Evolutionary conservation across 1,139 yeast species (phyloP).

Genomic region (Meyerozyma carpophila): DNA sequence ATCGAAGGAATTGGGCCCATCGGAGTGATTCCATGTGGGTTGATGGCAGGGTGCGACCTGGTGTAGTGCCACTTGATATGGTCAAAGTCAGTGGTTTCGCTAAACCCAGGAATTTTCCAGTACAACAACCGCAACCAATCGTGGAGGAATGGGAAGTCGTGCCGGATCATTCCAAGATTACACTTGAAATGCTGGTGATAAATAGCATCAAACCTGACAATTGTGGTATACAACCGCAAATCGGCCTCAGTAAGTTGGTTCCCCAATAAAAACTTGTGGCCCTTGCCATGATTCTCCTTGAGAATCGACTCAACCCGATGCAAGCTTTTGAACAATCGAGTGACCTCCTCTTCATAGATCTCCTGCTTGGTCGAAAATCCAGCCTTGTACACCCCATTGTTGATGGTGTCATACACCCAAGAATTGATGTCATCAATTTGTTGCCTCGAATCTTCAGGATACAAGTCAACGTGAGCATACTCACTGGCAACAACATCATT

Average conservation of each 20-base stretch:
- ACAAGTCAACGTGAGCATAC: constrained; percentile 50
- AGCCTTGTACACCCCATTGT: constrained; percentile 91
- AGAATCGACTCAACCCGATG: constrained; percentile 72
- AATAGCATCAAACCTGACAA: constrained; percentile 83
- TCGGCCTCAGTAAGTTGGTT: constrained; percentile 83
- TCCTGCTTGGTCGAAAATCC: constrained; percentile 87
- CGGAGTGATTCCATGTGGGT: constrained; percentile 82
- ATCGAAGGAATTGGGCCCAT: constrained; percentile 85
- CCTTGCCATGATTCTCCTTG: constrained; percentile 33
- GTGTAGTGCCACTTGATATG: constrained; percentile 92
- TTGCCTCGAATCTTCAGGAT: constrained; percentile 49
- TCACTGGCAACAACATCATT: constrained; percentile 38
- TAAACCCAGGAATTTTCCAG: constrained; percentile 78
- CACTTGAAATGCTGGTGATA: constrained; percentile 95
- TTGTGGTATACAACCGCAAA: constrained; percentile 73
- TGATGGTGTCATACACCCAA: constrained; percentile 84
- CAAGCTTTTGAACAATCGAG: constrained; percentile 59
- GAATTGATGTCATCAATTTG: constrained; percentile 72
- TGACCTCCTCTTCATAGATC: constrained; percentile 71
- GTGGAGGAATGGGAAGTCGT: constrained; percentile 73
- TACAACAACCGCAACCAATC: constrained; percentile 79
- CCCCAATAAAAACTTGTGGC: constrained; percentile 53
- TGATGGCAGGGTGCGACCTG: constrained; percentile 70
- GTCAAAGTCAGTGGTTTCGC: constrained; percentile 75
- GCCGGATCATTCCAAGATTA: constrained; percentile 76